These are phyloP conservation scores for Malus hybrid DNA, from an alignment of 331 rosid species.

Conservation along the genomic window DNA sequence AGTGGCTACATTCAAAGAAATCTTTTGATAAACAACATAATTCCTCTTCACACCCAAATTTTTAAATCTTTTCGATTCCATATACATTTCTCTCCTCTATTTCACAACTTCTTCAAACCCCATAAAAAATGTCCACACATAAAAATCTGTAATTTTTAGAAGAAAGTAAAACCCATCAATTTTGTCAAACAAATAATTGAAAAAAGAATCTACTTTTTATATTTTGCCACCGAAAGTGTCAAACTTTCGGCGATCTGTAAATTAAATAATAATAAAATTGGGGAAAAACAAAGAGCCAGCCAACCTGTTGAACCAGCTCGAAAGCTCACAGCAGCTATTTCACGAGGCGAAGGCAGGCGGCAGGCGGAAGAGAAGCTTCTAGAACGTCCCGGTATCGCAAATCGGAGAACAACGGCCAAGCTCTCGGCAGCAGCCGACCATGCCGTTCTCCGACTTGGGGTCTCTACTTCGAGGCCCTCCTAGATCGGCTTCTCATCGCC, in stretches of 20 bases:
- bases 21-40: neutral
- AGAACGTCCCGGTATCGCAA: neutral
- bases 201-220: neutral
- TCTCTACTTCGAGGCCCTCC: neutral
- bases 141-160: neutral
- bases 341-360: neutral
- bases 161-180: neutral
- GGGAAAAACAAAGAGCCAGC: neutral
- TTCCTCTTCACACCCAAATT: neutral
- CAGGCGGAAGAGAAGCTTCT: neutral
- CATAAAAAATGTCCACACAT: neutral
- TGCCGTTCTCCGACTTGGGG: slow-evolving; percentile 1
- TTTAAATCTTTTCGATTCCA: neutral
- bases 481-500: neutral
- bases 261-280: neutral
- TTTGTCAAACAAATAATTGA: neutral
- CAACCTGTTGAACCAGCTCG: slow-evolving; percentile 1
- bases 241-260: too few species aligned
- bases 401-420: slow-evolving; percentile 10
- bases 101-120: neutral
- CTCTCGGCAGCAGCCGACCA: neutral
- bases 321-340: neutral
- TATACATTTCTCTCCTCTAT: neutral
- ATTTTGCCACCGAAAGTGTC: neutral
- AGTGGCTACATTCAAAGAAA: neutral